Percentiles rank a stretch among this genome's conserved stretches.
Conservation (phyloP, 2,329 filamentous ascomycete genomes). For the Trichophyton equinum region DNA sequence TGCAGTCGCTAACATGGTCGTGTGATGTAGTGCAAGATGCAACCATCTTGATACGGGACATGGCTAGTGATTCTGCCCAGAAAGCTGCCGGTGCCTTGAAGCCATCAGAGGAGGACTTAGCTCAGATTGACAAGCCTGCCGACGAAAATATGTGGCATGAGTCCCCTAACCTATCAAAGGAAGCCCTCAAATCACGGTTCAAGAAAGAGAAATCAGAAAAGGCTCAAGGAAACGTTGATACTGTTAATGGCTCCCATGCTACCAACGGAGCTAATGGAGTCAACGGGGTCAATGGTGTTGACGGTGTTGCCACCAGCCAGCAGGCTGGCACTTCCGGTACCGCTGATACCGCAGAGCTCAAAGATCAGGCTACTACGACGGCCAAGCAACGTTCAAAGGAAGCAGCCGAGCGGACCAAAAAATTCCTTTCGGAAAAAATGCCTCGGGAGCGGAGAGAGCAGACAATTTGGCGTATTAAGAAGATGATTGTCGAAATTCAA, state of each 20-base stretch:
- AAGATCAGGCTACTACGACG: conserved; percentile 36
- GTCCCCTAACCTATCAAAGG: conserved; percentile 59
- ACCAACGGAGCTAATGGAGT: neutral
- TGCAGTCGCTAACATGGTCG: conserved; percentile 13
- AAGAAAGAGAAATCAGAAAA: conserved; percentile 38
- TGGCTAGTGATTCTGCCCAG: conserved; percentile 76
- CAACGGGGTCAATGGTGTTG: conserved; percentile 31
- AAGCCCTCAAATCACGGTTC: conserved; percentile 55
- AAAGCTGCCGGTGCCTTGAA: conserved; percentile 64
- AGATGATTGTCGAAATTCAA: conserved; percentile 95
- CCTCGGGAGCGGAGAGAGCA: conserved; percentile 87
- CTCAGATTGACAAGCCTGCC: conserved; percentile 69
- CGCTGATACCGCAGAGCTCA: conserved; percentile 26
- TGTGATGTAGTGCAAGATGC: conserved; percentile 57
- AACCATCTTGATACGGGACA: conserved; percentile 68
- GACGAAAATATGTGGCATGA: conserved; percentile 93
- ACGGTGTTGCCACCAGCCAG: conserved; percentile 25
- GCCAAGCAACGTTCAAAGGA: conserved; percentile 29
- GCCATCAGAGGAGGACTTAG: conserved; percentile 63
- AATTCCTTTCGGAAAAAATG: conserved; percentile 77
- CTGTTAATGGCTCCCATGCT: neutral
- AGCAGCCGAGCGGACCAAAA: conserved; percentile 39
- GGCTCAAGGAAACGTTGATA: neutral
- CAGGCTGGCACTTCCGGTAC: conserved; percentile 17
- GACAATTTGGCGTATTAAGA: conserved; percentile 84